These are phyloP conservation scores for Crithidia fasciculata DNA, from an alignment of 208 protist species.

Conservation along the genomic window DNA sequence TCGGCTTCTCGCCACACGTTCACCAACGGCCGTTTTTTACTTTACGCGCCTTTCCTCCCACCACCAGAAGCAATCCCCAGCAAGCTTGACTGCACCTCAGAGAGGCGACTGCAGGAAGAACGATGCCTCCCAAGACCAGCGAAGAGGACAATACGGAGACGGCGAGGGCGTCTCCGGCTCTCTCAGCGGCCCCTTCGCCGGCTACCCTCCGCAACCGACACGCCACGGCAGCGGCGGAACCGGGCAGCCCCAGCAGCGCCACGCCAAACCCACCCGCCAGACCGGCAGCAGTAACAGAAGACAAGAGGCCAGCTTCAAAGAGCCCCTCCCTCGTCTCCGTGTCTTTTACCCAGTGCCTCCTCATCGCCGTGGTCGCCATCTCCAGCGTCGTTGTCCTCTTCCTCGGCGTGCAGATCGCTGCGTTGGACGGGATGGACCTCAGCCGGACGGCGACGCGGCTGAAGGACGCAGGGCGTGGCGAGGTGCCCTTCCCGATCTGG, in stretches of 20 bases:
- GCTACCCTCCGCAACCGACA: slow-evolving; percentile 12
- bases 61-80: too few relatives aligned
- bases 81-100: too few relatives aligned
- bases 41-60: too few relatives aligned
- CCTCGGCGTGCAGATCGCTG: slow-evolving; percentile 7
- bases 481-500: slow-evolving; percentile 31
- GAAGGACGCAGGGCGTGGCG: slow-evolving; percentile 14
- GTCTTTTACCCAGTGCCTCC: background rate
- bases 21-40: too few relatives aligned
- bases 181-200: background rate
- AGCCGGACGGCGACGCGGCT: background rate
- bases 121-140: background rate
- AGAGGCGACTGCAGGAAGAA: too few relatives aligned
- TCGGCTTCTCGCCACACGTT: too few relatives aligned
- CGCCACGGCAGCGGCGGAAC: background rate
- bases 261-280: background rate
- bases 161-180: background rate
- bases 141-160: background rate
- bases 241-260: background rate
- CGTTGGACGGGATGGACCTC: slow-evolving; percentile 20
- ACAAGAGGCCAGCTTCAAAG: too few relatives aligned
- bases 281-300: too few relatives aligned
- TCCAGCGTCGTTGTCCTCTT: background rate
- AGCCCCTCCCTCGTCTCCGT: too few relatives aligned
- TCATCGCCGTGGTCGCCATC: background rate